Conservation (phyloP, 129 eudicot genomes). For the Rutidosis leptorrhynchoides region DNA sequence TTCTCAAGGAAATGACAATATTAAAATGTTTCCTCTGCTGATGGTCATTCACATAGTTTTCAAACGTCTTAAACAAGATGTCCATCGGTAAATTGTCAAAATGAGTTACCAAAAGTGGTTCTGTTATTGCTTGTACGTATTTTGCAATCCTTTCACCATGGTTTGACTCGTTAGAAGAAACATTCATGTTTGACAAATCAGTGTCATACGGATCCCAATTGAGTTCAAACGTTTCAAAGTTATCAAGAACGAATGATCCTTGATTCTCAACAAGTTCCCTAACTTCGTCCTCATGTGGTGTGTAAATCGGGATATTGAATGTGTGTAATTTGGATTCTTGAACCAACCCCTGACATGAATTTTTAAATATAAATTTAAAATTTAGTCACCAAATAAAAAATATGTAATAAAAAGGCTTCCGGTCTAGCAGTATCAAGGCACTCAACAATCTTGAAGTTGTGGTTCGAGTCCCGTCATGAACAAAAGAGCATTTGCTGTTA, state of each 20-base stretch:
- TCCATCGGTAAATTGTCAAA: slow-evolving; percentile 1
- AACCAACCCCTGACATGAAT: background rate
- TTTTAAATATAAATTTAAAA: too few species aligned
- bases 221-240: background rate
- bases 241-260: background rate
- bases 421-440: too few species aligned
- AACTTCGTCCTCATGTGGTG: slow-evolving; percentile 7
- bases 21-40: background rate
- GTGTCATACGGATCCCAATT: background rate
- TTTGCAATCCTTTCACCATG: background rate
- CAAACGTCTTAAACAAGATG: background rate
- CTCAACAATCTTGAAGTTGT: too few species aligned
- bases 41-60: background rate
- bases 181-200: background rate
- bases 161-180: background rate
- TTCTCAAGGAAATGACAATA: background rate
- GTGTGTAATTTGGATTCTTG: background rate
- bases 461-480: too few species aligned
- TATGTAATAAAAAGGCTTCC: too few species aligned
- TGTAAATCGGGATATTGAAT: background rate
- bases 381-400: background rate
- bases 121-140: background rate
- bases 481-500: too few species aligned
- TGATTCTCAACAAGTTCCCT: background rate
- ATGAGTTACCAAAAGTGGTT: background rate